phyloP scores from a whole-genome alignment of 352 stramenopile genomes.

The Saprolegnia diclina region DNA sequence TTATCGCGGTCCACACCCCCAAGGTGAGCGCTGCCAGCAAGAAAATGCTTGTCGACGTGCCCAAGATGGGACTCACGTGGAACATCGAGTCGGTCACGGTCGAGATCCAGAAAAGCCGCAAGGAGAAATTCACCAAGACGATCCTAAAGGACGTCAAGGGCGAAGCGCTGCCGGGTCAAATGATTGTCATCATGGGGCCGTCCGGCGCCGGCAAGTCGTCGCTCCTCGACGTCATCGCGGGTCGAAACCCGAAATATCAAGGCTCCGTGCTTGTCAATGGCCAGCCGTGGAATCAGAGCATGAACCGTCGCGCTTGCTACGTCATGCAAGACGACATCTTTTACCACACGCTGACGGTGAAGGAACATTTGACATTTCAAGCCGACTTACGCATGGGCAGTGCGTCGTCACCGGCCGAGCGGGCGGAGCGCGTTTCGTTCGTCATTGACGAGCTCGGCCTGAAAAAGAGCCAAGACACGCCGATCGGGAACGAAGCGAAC shows the following conservation, averaged over 20 bases:
- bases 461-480: conserved; percentile 39
- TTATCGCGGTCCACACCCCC: conserved; percentile 17
- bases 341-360: conserved; percentile 78
- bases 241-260: conserved; percentile 45
- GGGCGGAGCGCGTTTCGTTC: conserved; percentile 29
- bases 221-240: conserved; percentile 48
- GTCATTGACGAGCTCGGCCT: conserved; percentile 49
- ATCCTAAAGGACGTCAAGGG: conserved; percentile 45
- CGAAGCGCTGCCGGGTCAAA: conserved; percentile 30
- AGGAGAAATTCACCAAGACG: conserved; percentile 32
- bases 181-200: conserved; percentile 53
- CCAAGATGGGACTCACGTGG: conserved; percentile 36
- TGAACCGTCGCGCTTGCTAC: conserved; percentile 54
- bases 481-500: conserved; percentile 37
- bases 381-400: conserved; percentile 58
- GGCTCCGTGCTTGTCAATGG: conserved; percentile 56
- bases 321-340: conserved; percentile 91
- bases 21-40: not conserved
- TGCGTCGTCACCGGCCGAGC: conserved; percentile 27
- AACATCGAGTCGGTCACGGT: conserved; percentile 34
- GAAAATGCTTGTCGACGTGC: conserved; percentile 21
- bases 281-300: conserved; percentile 31
- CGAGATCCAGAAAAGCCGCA: conserved; percentile 30
- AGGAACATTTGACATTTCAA: conserved; percentile 79
- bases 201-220: conserved; percentile 52